Base-by-base conservation (phyloP, 2,329 filamentous ascomycete genomes). In the Scedosporium apiospermum region DNA sequence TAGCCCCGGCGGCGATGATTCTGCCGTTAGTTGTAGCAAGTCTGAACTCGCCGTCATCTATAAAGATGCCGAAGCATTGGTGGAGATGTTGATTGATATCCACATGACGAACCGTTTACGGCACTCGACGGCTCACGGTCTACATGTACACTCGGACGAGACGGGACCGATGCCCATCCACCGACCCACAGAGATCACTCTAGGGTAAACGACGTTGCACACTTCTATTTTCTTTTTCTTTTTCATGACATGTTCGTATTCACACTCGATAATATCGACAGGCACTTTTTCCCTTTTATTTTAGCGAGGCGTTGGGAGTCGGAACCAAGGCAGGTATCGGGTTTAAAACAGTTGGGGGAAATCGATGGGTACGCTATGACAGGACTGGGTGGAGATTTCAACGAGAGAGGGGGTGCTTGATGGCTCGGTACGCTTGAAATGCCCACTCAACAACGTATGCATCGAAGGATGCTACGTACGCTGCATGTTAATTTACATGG, bases 61-160 rank as follows among this genome's bases (percentile, higher is more conserved):
- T 63, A 69, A 71, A 23, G 81, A 84, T 65, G 82, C 81, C 2
- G 79, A 82, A 69, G 74, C 75, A 0, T 72, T 85, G 21, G 79
- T 84, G 14, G 78, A 82, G 67, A 76, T 81, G 73, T 74, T 83
- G 30, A 74, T 82, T 18, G 80, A 82, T 59, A 79, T 78, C 18
- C 78, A 82, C 67, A 75, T 74, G 30, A 71, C 76, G 6, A 74
- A 71, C 66, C 72, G 74, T 41, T 68, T 71, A 10, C 72, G 49
- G 14, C 18, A 59, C 30, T 67, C 71, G 4, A 68, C 68, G 1
- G 64, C 68, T 3, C 66, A 66, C 58, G 67, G 63, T 34, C 66
- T 66, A 4, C 65, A 72, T 34, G 65, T 66, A 4, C 65, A 72
- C 42, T 66, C 69, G 4, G 72, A 75, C 38, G 75, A 77, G 62